These are phyloP conservation scores for Vanilla planifolia DNA, from an alignment of 106 monocot genomes.

Conservation along the genomic window DNA sequence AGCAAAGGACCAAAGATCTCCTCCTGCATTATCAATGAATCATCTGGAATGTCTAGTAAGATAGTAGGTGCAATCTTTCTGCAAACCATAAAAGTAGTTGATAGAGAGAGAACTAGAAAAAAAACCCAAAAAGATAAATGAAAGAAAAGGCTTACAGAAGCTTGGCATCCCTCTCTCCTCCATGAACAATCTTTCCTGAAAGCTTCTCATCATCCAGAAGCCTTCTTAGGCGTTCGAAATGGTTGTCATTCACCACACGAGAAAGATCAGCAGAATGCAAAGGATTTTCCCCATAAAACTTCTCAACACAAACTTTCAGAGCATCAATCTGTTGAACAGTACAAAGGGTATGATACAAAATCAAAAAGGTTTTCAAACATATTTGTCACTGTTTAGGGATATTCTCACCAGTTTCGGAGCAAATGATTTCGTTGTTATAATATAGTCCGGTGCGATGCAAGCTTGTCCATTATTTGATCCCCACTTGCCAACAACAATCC, in stretches of 20 bases:
- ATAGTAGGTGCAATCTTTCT: slow-evolving; percentile 56
- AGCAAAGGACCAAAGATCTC: slow-evolving; percentile 79
- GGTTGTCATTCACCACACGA: slow-evolving; percentile 58
- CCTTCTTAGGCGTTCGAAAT: slow-evolving; percentile 47
- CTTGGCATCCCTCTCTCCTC: slow-evolving; percentile 54
- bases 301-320: slow-evolving; percentile 40
- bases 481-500: slow-evolving; percentile 71
- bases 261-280: slow-evolving; percentile 48
- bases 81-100: slow-evolving; percentile 6
- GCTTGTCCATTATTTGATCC: slow-evolving; percentile 72
- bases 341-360: no score
- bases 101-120: neutral
- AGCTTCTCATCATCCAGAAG: slow-evolving; percentile 57
- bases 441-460: slow-evolving; percentile 66
- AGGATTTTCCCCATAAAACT: slow-evolving; percentile 58
- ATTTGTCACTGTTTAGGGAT: neutral
- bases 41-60: slow-evolving; percentile 54
- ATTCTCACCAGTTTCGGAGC: slow-evolving; percentile 53
- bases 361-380: no score
- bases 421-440: slow-evolving; percentile 56
- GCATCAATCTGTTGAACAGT: slow-evolving; percentile 30
- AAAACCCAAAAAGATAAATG: neutral
- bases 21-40: slow-evolving; percentile 57
- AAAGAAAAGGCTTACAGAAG: slow-evolving; percentile 31
- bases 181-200: slow-evolving; percentile 49